phyloP scores from a whole-genome alignment of 2,329 filamentous ascomycete species.

The Leptographium flavum region DNA sequence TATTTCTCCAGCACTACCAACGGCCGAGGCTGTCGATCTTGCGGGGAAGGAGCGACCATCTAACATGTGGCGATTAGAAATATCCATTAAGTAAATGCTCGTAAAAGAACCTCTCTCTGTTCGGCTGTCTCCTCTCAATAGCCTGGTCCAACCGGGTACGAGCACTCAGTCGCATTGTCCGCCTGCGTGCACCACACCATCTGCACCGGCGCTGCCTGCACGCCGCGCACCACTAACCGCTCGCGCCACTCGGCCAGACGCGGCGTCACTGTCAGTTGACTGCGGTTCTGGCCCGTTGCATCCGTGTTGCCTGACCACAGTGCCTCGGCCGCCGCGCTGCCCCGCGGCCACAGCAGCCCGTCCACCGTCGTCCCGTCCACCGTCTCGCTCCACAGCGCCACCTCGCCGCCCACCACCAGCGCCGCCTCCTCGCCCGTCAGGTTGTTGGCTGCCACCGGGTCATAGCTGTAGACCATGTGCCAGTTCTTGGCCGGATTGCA shows the following conservation, averaged over 20 bases:
- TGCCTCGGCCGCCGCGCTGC: constrained; percentile 60
- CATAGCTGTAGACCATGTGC: constrained; percentile 67
- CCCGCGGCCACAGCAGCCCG: constrained; percentile 63
- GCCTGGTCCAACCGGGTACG: constrained; percentile 13
- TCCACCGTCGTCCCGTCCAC: constrained; percentile 63
- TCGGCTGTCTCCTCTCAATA: too few species aligned
- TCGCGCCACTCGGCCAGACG: constrained; percentile 64
- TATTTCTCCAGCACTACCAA: too few species aligned
- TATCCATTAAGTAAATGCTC: too few species aligned
- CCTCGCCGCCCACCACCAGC: constrained; percentile 68
- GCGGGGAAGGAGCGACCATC: too few species aligned
- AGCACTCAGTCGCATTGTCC: constrained; percentile 33
- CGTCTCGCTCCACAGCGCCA: constrained; percentile 72
- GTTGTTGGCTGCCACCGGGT: constrained; percentile 43
- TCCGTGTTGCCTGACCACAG: constrained; percentile 66
- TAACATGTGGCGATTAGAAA: too few species aligned
- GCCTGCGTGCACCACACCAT: constrained; percentile 60
- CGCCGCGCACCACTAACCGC: constrained; percentile 53
- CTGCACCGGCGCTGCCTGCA: constrained; percentile 49
- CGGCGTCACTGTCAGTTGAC: constrained; percentile 54
- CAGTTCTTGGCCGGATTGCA: constrained; percentile 70
- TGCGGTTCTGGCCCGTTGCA: constrained; percentile 49
- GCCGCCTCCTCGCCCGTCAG: constrained; percentile 47
- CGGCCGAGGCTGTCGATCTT: not conserved
- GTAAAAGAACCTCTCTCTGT: too few species aligned